A percentile compares a stretch with the other conserved stretches of the same genome.
phyloP scores from a whole-genome alignment of 1,284 basidiomycete species.

The Singerocomus inundabilis region DNA sequence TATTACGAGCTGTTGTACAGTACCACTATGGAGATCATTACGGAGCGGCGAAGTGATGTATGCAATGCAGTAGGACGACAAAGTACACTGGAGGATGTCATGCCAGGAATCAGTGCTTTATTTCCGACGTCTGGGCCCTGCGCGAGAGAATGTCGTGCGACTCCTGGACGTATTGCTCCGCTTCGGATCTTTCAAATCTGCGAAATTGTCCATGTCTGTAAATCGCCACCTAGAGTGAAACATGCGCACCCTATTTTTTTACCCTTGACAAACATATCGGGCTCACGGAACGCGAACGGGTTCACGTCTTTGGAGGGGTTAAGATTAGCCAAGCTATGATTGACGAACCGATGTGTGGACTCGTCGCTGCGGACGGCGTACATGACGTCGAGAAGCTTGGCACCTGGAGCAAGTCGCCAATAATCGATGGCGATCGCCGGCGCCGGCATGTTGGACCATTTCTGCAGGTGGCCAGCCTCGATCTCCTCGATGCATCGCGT shows the following conservation, averaged over 20 bases:
- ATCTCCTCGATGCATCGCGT: slow-evolving; percentile 83
- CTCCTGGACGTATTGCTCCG: slow-evolving; percentile 61
- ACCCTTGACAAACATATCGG: slow-evolving; percentile 81
- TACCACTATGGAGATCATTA: no score
- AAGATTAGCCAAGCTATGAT: slow-evolving; percentile 89
- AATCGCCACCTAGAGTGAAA: not conserved
- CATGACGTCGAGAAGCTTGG: slow-evolving; percentile 84
- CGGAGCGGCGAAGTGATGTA: slow-evolving; percentile 26
- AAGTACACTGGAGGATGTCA: slow-evolving; percentile 3
- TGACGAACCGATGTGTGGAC: slow-evolving; percentile 88
- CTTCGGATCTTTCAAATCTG: slow-evolving; percentile 77
- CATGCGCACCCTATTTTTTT: slow-evolving; percentile 65
- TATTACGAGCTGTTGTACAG: no score
- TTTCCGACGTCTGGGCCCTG: slow-evolving; percentile 20
- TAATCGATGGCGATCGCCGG: slow-evolving; percentile 93
- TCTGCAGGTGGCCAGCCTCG: slow-evolving; percentile 82
- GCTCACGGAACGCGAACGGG: slow-evolving; percentile 89
- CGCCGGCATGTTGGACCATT: slow-evolving; percentile 75
- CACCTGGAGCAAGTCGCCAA: slow-evolving; percentile 77
- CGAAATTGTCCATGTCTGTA: slow-evolving; percentile 15
- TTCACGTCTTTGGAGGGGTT: slow-evolving; percentile 78
- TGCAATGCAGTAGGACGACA: slow-evolving; percentile 12
- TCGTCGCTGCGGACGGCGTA: slow-evolving; percentile 93
- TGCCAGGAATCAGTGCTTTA: slow-evolving; percentile 25
- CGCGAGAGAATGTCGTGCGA: slow-evolving; percentile 48